Base-by-base conservation (phyloP, 192 early-diverging fungal genomes). In the Coemansia sp. region DNA sequence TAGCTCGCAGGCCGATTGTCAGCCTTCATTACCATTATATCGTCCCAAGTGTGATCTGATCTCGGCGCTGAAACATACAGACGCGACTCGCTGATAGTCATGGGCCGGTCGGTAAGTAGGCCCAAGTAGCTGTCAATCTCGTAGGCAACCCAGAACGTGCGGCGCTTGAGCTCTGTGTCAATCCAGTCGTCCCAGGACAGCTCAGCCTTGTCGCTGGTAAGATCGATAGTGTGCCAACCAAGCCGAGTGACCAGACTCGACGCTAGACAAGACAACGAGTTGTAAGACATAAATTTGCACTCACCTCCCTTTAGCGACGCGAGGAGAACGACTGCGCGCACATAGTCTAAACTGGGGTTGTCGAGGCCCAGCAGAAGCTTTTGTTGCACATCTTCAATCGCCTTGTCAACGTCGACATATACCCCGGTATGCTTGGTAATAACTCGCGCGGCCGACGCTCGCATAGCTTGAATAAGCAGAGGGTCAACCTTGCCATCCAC, bases 241-340 rank as follows among this genome's bases (percentile, higher is more conserved):
- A 76, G 67, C 14, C 74, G 66, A 11, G 57, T 67, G 8, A 81
- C 74, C 38, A 76, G 61, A 29, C 74, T 81, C 4, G 67, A 36
- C 0, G 78, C 69, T 57, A 81, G 42, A 19, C 70, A 72, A 7
- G 70, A 15, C 39, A 81, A 46, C 32, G 70, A 60, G 64, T 81
- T 81, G 70, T 81, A 81, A 46, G 74, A 72, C 42, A 76, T 63
- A 19, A 76, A 81, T n/a, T 72, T 50, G 37, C 70, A 66, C 37
- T 81, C 78, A 29, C 78, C 78, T 11, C 78, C 78, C 21, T 63
- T 72, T 19, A 76, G 68, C 48, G 78, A 73, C 0, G 73, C 70
- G 36, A 81, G 72, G 1, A 81, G 27, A 3, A 75, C 70, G 9
- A 76, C 71, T 2, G 78, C 70, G 15, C 70, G 70, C 21, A 81